Evolutionary conservation across 2,329 filamentous ascomycete species (phyloP).

Genomic region (Tetracladium maxilliforme): DNA sequence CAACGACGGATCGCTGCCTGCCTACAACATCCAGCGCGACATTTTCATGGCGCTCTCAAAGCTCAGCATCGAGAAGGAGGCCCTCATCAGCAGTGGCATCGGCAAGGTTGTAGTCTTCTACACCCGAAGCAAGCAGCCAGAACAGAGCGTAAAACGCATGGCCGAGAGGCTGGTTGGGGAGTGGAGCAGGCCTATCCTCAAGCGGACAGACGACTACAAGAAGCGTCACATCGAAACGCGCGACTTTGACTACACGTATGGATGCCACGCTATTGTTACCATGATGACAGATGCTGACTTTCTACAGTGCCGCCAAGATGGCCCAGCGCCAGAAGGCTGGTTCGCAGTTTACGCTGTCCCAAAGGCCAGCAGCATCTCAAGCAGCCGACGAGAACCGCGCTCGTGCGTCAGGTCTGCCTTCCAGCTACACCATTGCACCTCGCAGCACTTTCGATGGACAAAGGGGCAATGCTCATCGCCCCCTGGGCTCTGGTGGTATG

Average conservation of each 20-base stretch:
- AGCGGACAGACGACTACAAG: slow-evolving; percentile 88
- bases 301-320: too few relatives aligned
- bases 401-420: slow-evolving; percentile 37
- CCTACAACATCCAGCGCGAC: slow-evolving; percentile 95
- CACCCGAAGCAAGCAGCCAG: slow-evolving; percentile 83
- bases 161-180: slow-evolving; percentile 86
- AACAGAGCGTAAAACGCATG: slow-evolving; percentile 80
- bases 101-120: slow-evolving; percentile 96
- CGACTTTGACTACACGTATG: slow-evolving; percentile 49
- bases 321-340: slow-evolving; percentile 11
- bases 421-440: slow-evolving; percentile 44
- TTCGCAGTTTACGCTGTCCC: too few relatives aligned
- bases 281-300: too few relatives aligned
- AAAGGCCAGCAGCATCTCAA: too few relatives aligned
- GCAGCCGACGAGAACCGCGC: too few relatives aligned
- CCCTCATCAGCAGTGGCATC: slow-evolving; percentile 78
- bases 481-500: slow-evolving; percentile 46
- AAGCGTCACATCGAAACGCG: slow-evolving; percentile 57
- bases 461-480: slow-evolving; percentile 30
- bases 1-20: slow-evolving; percentile 83
- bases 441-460: slow-evolving; percentile 44
- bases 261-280: too few relatives aligned
- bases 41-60: slow-evolving; percentile 69
- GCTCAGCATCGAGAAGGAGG: slow-evolving; percentile 82
- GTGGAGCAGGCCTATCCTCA: slow-evolving; percentile 90